Percentiles rank a stretch among this genome's conserved stretches.
Conservation (phyloP, 2,329 filamentous ascomycete species). For the Diaporthe sp. region DNA sequence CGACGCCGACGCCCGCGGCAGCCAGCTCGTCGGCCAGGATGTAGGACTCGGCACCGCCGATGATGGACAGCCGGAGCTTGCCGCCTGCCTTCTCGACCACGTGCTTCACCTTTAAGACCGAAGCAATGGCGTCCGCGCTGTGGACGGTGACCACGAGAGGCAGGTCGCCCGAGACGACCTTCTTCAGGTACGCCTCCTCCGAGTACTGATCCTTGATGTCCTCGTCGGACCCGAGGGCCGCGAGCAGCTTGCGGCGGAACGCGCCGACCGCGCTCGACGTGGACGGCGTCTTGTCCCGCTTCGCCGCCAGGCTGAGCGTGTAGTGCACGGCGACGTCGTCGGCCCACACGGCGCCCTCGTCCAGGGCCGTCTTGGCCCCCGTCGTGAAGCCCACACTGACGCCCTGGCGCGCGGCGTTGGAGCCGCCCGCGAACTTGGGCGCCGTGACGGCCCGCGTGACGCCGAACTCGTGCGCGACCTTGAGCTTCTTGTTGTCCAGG, state of each 20-base stretch:
- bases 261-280: slow-evolving; percentile 67
- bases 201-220: slow-evolving; percentile 58
- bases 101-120: slow-evolving; percentile 70
- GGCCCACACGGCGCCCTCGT: slow-evolving; percentile 65
- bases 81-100: slow-evolving; percentile 61
- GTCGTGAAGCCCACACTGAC: slow-evolving; percentile 72
- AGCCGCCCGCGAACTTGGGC: slow-evolving; percentile 58
- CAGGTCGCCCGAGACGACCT: slow-evolving; percentile 66
- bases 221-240: slow-evolving; percentile 58
- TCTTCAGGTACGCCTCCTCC: slow-evolving; percentile 64
- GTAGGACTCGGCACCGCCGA: slow-evolving; percentile 75
- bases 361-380: slow-evolving; percentile 59
- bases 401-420: slow-evolving; percentile 62
- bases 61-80: slow-evolving; percentile 66
- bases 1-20: slow-evolving; percentile 67
- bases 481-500: slow-evolving; percentile 69
- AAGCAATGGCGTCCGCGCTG: slow-evolving; percentile 73
- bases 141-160: slow-evolving; percentile 72
- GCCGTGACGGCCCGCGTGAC: slow-evolving; percentile 72
- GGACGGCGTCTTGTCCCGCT: slow-evolving; percentile 60
- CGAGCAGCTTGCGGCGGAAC: slow-evolving; percentile 67
- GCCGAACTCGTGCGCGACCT: slow-evolving; percentile 66
- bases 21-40: slow-evolving; percentile 72
- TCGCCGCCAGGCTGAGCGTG: slow-evolving; percentile 64
- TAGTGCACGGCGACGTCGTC: slow-evolving; percentile 71